Evolutionary conservation across 108 stramenopile genomes (phyloP), one percentile per base, ranked within the genome.

Genomic region (Aurantiochytrium sp.): DNA sequence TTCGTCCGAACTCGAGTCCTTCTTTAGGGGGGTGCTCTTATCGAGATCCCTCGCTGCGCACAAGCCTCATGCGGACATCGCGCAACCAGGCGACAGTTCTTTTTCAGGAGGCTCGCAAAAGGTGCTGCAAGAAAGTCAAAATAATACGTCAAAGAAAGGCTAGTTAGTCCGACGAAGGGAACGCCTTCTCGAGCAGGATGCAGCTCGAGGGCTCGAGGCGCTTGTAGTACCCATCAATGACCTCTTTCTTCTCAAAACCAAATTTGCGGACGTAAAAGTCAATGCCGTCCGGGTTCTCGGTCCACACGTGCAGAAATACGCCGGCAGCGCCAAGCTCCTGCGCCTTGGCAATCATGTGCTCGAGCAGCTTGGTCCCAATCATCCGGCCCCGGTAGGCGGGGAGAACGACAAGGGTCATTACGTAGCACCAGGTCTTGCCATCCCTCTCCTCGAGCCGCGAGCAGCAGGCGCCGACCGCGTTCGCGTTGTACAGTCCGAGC

Each of bases 181-280:
- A 87, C 0, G 59, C 95, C 90, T 96, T 98, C 86, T 89, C 94
- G 88, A 99, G 92, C 31, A 97, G 87, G 87, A 95, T 97, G 91
- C 97, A 98, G 93, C 97, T 92, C 1, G 97, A 96, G 4, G 97
- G 97, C 90, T 99, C 97, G 87, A 99, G 97, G 50, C 97, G 91
- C 88, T 96, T 95, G 87, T 99, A 99, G 87, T 99, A 99, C 86
- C 97, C 96, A 85, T 96, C 93, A 37, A 99, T 96, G 81, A 95
- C 92, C 65, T 94, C 96, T 42, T 93, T 95, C 88, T 95, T 93
- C 87, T 92, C 94, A 90, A 99, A 99, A 19, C 95, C 96, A 92
- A 96, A 96, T 48, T 90, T 87, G 24, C 93, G 90, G 52, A 90
- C 90, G 88, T 99, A 99, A 92, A 99, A 99, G 10, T 91, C 87